Evolutionary conservation across 2,329 filamentous ascomycete species (phyloP).

Genomic region (Aspergillus sp.): DNA sequence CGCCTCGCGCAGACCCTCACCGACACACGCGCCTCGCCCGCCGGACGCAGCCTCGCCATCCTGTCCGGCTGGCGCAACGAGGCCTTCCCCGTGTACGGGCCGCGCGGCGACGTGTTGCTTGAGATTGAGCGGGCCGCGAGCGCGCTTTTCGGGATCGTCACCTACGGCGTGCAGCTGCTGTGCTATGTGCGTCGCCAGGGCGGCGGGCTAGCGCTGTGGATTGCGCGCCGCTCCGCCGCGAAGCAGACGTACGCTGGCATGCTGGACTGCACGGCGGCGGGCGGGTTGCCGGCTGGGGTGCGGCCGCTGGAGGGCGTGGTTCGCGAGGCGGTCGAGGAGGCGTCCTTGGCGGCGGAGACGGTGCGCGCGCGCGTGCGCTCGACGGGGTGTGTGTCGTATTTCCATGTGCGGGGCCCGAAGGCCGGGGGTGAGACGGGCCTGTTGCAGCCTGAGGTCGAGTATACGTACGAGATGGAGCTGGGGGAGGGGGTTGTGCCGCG

Average conservation of each 20-base stretch:
- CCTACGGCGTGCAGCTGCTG: constrained; percentile 42
- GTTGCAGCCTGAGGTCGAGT: constrained; percentile 31
- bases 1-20: neutral
- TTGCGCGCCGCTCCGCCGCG: constrained; percentile 18
- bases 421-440: constrained; percentile 12
- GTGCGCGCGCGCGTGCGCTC: neutral
- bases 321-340: constrained; percentile 21
- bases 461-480: constrained; percentile 33
- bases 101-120: constrained; percentile 38
- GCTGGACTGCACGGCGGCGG: constrained; percentile 25
- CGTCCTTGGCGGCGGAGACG: constrained; percentile 6
- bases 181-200: constrained; percentile 26
- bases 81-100: constrained; percentile 41
- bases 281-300: constrained; percentile 19
- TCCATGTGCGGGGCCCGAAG: constrained; percentile 1
- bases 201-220: constrained; percentile 22
- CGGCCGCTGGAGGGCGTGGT: constrained; percentile 24
- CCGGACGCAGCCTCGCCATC: neutral
- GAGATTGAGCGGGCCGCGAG: constrained; percentile 42
- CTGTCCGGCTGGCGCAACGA: constrained; percentile 36
- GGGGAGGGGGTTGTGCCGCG: constrained; percentile 16
- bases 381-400: constrained; percentile 7
- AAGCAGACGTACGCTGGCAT: constrained; percentile 31
- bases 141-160: constrained; percentile 43
- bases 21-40: neutral